Base-by-base conservation (phyloP, 768 basidiomycete genomes). In the Hirschioporus abietinus region DNA sequence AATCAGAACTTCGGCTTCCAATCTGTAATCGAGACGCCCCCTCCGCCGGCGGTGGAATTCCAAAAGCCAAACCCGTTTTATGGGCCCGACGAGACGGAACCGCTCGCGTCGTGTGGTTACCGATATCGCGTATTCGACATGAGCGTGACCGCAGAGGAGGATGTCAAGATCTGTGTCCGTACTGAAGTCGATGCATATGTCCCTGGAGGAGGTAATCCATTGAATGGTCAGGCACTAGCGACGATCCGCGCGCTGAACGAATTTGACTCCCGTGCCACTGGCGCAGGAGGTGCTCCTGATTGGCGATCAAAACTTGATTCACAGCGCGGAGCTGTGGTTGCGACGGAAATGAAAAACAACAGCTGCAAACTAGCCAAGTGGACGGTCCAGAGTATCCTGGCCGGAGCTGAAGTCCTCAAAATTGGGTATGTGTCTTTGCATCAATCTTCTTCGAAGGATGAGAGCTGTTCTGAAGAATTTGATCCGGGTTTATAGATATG, bases 281-380 rank as follows among this genome's bases (percentile, higher is more conserved):
- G 96, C 25, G 89, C 92, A 0, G 96, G 95, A 27, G 95, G 95
- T 63, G 95, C 96, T 20, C 93, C 95, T n/a, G 97, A 99, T 77
- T 99, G 97, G 97, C 87, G 96, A 35, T 86, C 92, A n/a, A 96
- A 96, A 78, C 81, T 99, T 58, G 97, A 99, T 78, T 89, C 92
- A 5, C 95, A 98, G 78, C 88, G 95, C 60, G 97, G 97, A 69
- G 97, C 97, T 1, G 96, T 99, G 58, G 95, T 99, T 67, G 95
- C 97, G 36, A 96, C 94, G 26, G 97, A 99, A 83, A 99, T 99
- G 97, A 99, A 99, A 82, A 99, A 99, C 79, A 99, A 99, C 80
- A 93, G 90, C 72, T 95, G 90, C 80, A 99, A 99, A 77, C 85
- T 99, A 30, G 95, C 96, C 23, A 91, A 96, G 73, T 99, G 96